These are phyloP conservation scores for Dactylellina parvicollis DNA, from an alignment of 2,329 filamentous ascomycete species.

Conservation along the genomic window DNA sequence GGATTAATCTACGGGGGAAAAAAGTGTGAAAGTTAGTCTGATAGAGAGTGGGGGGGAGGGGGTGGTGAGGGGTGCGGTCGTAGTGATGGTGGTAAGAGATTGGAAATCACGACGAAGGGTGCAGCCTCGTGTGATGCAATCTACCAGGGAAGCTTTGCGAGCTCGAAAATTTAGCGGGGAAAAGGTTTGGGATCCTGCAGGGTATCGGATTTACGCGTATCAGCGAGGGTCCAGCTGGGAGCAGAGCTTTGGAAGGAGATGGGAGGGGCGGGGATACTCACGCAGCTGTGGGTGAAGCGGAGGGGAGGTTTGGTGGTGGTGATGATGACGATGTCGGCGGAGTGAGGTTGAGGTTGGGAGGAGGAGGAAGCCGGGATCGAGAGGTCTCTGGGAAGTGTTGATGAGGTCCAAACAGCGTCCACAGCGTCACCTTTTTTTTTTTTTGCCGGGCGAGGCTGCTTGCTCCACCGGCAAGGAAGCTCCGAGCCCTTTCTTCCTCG, in stretches of 20 bases:
- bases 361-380: not conserved
- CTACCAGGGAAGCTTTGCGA: constrained; percentile 42
- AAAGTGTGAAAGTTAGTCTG: not conserved
- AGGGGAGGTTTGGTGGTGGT: constrained; percentile 4
- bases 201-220: constrained; percentile 38
- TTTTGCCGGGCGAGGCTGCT: not conserved
- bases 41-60: constrained; percentile 4
- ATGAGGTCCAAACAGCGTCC: not conserved
- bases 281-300: constrained; percentile 16
- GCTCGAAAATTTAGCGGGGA: constrained; percentile 54
- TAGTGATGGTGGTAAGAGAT: constrained; percentile 17
- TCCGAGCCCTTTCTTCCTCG: not conserved
- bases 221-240: constrained; percentile 9
- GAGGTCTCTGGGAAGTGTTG: constrained; percentile 12
- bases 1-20: not conserved
- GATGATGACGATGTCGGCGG: not conserved
- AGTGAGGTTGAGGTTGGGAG: not conserved
- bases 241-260: not conserved
- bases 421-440: not conserved
- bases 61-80: not conserved
- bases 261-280: constrained; percentile 11
- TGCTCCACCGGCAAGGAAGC: no score
- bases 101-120: constrained; percentile 49
- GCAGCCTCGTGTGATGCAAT: constrained; percentile 55
- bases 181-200: constrained; percentile 36